A percentile compares a stretch with the other conserved stretches of the same genome.
Evolutionary conservation across 306 rosid genomes (phyloP).

Genomic region (Prunus persica): Prunus_persica_NCBIv2 NC_034015.1:3909501-3910000

Average conservation of each 20-base stretch:
- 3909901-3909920: constrained; percentile 85
- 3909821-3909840: constrained; percentile 93
- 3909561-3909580: constrained; percentile 76
- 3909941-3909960: constrained; percentile 97
- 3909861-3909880: constrained; percentile 92
- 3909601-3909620: constrained; percentile 75
- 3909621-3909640: constrained; percentile 52
- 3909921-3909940: constrained; percentile 94
- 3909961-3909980: constrained; percentile 88
- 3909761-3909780: constrained; percentile 95
- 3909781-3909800: constrained; percentile 85
- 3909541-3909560: constrained; percentile 86
- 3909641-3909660: constrained; percentile 83
- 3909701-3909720: constrained; percentile 95
- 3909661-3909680: constrained; percentile 98
- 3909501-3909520: constrained; percentile 71
- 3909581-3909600: constrained; percentile 94
- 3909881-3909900: constrained; percentile 88
- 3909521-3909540: constrained; percentile 91
- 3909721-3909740: constrained; percentile 91
- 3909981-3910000: constrained; percentile 72
- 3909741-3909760: constrained; percentile 92
- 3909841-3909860: constrained; percentile 97
- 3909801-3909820: constrained; percentile 73
- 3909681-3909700: constrained; percentile 93